Evolutionary conservation across 306 rosid genomes (phyloP).

Genomic region (Hippophae tibetana): DNA sequence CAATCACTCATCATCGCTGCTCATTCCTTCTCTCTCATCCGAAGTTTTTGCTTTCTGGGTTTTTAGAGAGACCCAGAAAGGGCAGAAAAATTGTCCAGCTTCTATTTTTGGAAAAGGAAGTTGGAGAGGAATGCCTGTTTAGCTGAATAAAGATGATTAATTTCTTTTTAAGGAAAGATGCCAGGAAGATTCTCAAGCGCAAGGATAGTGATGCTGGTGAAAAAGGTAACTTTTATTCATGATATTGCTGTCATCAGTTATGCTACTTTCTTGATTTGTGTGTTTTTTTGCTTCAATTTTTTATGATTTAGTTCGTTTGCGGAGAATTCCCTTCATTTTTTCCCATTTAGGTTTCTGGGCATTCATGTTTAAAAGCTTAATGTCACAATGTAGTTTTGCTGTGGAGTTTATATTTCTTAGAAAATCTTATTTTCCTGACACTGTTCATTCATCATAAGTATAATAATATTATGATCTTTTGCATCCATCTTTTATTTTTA

Average conservation of each 20-base stretch:
- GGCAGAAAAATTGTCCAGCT: neutral
- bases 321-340: neutral
- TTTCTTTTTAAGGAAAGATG: constrained; percentile 57
- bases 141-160: constrained; percentile 39
- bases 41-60: no score
- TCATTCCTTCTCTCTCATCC: no score
- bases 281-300: neutral
- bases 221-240: constrained; percentile 36
- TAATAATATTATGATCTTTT: neutral
- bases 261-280: neutral
- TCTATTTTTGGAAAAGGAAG: neutral
- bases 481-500: neutral
- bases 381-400: neutral
- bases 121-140: constrained; percentile 11
- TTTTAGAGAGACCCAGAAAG: no score
- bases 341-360: constrained; percentile 8
- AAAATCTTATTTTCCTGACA: neutral
- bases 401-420: neutral
- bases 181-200: constrained; percentile 85
- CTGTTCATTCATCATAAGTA: neutral
- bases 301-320: neutral
- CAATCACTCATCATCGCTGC: no score
- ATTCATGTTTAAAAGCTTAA: neutral
- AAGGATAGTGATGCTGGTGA: constrained; percentile 97
- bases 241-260: neutral